Evolutionary conservation across 495 filamentous ascomycete species (phyloP).

Genomic region (Penicillium waksmanii): DNA sequence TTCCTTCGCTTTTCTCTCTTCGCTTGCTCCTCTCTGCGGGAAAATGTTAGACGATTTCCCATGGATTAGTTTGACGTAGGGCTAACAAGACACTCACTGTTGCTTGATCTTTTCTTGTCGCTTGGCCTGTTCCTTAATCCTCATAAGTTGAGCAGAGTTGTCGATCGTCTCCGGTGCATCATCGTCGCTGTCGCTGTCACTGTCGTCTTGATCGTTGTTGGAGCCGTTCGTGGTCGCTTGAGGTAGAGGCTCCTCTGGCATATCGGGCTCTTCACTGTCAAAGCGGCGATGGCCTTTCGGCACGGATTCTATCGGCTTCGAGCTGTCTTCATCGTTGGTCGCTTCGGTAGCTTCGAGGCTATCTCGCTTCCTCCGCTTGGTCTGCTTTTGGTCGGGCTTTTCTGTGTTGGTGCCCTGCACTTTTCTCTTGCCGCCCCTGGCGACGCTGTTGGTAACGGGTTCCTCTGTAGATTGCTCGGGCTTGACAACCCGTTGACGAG

Average conservation of each 20-base stretch:
- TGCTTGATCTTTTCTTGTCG: slow-evolving; percentile 41
- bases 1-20: slow-evolving; percentile 53
- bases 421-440: slow-evolving; percentile 42
- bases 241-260: slow-evolving; percentile 26
- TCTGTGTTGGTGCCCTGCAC: slow-evolving; percentile 23
- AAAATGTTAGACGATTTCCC: slow-evolving; percentile 23
- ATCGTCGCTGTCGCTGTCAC: slow-evolving; percentile 41
- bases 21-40: slow-evolving; percentile 44
- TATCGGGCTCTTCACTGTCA: slow-evolving; percentile 48
- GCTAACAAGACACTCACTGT: slow-evolving; percentile 33
- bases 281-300: slow-evolving; percentile 47
- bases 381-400: slow-evolving; percentile 32
- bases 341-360: slow-evolving; percentile 30
- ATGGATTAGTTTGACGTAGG: neutral
- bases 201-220: slow-evolving; percentile 34
- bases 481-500: slow-evolving; percentile 33
- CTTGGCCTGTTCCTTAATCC: slow-evolving; percentile 46
- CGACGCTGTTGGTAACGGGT: slow-evolving; percentile 20
- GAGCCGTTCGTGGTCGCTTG: slow-evolving; percentile 29
- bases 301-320: slow-evolving; percentile 18
- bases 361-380: slow-evolving; percentile 45
- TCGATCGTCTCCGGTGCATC: slow-evolving; percentile 58
- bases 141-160: slow-evolving; percentile 46
- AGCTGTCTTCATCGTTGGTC: slow-evolving; percentile 14
- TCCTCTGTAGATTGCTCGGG: slow-evolving; percentile 22